Base-by-base conservation (phyloP, 805 yeast genomes). In the Pichia phayaonensis region DNA sequence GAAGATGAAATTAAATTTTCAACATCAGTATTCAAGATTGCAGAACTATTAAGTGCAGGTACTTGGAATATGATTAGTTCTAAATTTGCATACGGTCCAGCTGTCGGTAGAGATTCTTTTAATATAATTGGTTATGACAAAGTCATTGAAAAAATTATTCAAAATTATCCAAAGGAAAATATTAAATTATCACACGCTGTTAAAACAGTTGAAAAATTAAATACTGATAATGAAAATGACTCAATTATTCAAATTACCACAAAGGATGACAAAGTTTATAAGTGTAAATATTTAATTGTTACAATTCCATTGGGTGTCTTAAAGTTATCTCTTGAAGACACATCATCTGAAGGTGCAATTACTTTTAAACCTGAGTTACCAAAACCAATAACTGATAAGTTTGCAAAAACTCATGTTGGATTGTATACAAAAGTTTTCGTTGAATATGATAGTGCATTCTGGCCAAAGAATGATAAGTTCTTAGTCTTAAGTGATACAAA, bases 271-370 rank as follows among this genome's bases (percentile, higher is more conserved):
- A 26, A 42, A 2, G n/a, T 16, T 1, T 61, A 46, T 49, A 53
- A 44, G 1, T 50, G 61, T 7, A 67, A 72, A 42, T 73, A 70
- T 59, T 56, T 73, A 36, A 61, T 78, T n/a, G 76, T 76, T 6
- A 72, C 81, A 2, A 72, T 77, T 8, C 83, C 83, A 2, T 73
- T 69, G 48, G 72, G 78, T 34, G 66, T 77, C 6, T 63, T 78
- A 44, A 67, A 69, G 40, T 60, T 74, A 40, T 63, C 66, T 1
- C 51, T 55, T 1, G 52, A 57, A 4, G 59, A 62, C 13, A 57
- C 60, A 12, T 34, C 40, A 3, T 60, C 60, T 20, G 52, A 45
- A 42, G 69, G 65, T 31, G 63, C 68, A 2, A 64, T 66, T 42
- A 49, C 52, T 12, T 66, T 64, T 47, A 44, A 38, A 1, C 78